Evolutionary conservation across 345 rosid species (phyloP).

Genomic region (Aquilaria malaccensis): DNA sequence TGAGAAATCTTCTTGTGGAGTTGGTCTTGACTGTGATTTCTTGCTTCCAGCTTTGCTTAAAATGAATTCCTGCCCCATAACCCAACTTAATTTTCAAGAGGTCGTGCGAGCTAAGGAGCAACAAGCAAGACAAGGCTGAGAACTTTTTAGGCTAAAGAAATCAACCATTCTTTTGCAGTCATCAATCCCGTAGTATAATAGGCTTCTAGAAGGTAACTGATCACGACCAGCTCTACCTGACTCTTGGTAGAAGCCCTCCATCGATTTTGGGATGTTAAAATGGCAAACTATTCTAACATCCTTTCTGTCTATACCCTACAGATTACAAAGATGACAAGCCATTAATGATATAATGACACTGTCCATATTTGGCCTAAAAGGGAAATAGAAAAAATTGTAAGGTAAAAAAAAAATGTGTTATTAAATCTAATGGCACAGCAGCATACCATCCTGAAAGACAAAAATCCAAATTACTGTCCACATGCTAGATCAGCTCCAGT

Average conservation of each 20-base stretch:
- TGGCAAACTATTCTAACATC: conserved; percentile 95
- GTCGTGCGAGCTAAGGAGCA: conserved; percentile 9
- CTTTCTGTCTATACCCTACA: conserved; percentile 89
- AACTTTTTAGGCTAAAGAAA: conserved; percentile 5
- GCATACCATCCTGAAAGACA: conserved; percentile 85
- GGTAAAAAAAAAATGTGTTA: conserved; percentile 3
- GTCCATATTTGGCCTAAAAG: not conserved
- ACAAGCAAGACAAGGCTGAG: conserved; percentile 1
- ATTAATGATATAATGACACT: conserved; percentile 11
- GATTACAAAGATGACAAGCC: conserved; percentile 14
- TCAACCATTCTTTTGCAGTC: conserved; percentile 84
- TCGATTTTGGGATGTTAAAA: conserved; percentile 86
- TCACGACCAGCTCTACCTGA: conserved; percentile 99
- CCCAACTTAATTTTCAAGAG: conserved; percentile 12
- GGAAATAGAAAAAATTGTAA: not conserved
- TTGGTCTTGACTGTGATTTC: conserved; percentile 39
- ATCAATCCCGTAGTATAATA: conserved; percentile 88
- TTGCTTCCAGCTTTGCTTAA: conserved; percentile 57
- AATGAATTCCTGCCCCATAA: conserved; percentile 63
- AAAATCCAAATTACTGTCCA: conserved; percentile 27
- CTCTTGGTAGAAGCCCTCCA: conserved; percentile 98
- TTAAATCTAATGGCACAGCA: conserved; percentile 4
- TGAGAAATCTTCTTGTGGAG: conserved; percentile 32
- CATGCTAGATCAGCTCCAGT: conserved; percentile 46
- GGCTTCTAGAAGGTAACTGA: conserved; percentile 74